These are phyloP conservation scores for Luvunga scandens DNA, from an alignment of 345 rosid genomes.

Conservation along the genomic window DNA sequence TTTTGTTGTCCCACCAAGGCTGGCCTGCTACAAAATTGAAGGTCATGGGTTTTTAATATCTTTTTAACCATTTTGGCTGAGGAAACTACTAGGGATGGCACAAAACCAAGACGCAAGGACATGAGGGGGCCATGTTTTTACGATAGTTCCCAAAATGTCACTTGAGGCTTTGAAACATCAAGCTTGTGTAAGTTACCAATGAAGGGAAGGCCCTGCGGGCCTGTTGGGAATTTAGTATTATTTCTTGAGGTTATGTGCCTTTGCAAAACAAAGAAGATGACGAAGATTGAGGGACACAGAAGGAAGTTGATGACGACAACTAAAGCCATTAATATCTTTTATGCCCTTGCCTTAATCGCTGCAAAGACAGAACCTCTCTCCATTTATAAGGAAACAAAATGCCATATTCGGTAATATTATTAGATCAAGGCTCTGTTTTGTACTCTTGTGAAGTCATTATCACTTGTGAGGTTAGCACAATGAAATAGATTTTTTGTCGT, in stretches of 20 bases:
- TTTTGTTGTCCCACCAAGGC: conserved; percentile 20
- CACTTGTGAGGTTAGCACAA: no score
- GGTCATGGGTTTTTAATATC: conserved; percentile 39
- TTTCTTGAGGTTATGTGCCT: background rate
- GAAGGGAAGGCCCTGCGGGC: conserved; percentile 33
- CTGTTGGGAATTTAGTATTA: conserved; percentile 19
- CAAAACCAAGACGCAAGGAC: conserved; percentile 36
- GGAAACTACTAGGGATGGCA: conserved; percentile 37
- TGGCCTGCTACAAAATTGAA: conserved; percentile 47
- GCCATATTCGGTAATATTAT: no score
- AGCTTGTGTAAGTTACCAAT: conserved; percentile 38
- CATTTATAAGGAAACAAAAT: no score
- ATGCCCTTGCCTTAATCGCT: no score
- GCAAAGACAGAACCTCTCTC: no score
- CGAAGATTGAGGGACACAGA: conserved; percentile 1
- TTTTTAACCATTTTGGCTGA: conserved; percentile 42
- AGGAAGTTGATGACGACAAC: background rate
- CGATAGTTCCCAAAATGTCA: conserved; percentile 39
- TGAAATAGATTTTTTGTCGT: no score
- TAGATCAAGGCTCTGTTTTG: no score
- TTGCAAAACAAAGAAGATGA: background rate
- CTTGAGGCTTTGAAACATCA: conserved; percentile 26
- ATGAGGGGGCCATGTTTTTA: conserved; percentile 48
- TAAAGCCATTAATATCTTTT: conserved; percentile 4
- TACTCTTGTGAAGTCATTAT: no score